Conservation (phyloP, 257 asterid species). For the Ilex aquifolium region DNA sequence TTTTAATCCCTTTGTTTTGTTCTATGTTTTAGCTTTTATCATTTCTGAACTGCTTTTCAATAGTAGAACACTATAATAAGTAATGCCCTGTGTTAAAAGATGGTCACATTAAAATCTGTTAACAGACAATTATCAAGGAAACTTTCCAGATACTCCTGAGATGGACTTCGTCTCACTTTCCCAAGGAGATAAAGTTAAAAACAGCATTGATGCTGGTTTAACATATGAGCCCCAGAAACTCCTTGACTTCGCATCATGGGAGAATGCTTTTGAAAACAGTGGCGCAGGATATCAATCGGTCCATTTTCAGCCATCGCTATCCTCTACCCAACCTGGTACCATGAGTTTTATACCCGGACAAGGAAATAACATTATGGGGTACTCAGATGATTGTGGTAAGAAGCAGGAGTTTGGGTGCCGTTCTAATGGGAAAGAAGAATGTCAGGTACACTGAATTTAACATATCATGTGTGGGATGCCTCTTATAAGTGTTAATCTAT, state of each 20-base stretch:
- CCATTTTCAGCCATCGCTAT: conserved; percentile 40
- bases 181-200: conserved; percentile 29
- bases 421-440: conserved; percentile 44
- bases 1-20: conserved; percentile 3
- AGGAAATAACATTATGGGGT: conserved; percentile 38
- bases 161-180: conserved; percentile 30
- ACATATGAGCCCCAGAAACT: conserved; percentile 32
- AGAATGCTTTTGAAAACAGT: conserved; percentile 37
- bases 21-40: background rate
- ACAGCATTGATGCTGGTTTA: conserved; percentile 23
- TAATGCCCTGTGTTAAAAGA: background rate
- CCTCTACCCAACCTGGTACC: conserved; percentile 40
- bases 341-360: conserved; percentile 38
- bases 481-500: too few species aligned
- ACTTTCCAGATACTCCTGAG: conserved; percentile 41
- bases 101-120: conserved; percentile 13
- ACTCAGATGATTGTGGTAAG: conserved; percentile 27
- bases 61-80: too few species aligned
- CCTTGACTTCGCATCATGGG: conserved; percentile 55
- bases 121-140: conserved; percentile 57
- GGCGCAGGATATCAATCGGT: conserved; percentile 36
- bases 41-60: background rate
- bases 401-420: conserved; percentile 34
- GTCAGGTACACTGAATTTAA: conserved; percentile 52
- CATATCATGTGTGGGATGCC: conserved; percentile 6